Evolutionary conservation across 768 basidiomycete genomes (phyloP).

Genomic region (Chlorophyllum brunneum): DNA sequence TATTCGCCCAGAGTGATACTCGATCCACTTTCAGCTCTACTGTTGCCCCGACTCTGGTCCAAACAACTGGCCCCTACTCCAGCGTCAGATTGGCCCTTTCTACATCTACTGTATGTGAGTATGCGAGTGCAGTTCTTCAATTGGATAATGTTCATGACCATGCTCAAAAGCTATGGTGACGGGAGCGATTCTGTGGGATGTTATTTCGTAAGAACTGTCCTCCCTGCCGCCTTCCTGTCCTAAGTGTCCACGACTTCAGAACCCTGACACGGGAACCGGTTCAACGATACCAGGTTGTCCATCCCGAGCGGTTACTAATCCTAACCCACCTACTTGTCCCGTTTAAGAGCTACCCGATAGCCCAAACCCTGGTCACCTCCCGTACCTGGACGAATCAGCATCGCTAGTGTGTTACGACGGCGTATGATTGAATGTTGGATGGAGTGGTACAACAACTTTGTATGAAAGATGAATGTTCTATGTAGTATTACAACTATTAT

Average conservation of each 20-base stretch:
- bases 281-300: constrained; percentile 14
- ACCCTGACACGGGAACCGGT: constrained; percentile 2
- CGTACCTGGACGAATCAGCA: too few species aligned
- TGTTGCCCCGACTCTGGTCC: constrained; percentile 13
- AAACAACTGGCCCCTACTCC: background rate
- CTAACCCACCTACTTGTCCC: constrained; percentile 9
- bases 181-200: background rate
- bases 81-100: constrained; percentile 13
- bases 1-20: background rate
- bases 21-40: background rate
- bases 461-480: too few species aligned
- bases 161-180: background rate
- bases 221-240: background rate
- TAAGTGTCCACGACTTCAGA: background rate
- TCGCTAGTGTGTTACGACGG: too few species aligned
- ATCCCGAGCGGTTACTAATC: constrained; percentile 2
- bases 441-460: too few species aligned
- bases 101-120: constrained; percentile 13
- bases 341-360: background rate
- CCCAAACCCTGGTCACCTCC: too few species aligned
- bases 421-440: too few species aligned
- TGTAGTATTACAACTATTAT: too few species aligned
- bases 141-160: background rate
- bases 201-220: background rate
- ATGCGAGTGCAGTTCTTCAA: background rate